Base-by-base conservation (phyloP, 345 rosid species). In the Punica granatum region DNA sequence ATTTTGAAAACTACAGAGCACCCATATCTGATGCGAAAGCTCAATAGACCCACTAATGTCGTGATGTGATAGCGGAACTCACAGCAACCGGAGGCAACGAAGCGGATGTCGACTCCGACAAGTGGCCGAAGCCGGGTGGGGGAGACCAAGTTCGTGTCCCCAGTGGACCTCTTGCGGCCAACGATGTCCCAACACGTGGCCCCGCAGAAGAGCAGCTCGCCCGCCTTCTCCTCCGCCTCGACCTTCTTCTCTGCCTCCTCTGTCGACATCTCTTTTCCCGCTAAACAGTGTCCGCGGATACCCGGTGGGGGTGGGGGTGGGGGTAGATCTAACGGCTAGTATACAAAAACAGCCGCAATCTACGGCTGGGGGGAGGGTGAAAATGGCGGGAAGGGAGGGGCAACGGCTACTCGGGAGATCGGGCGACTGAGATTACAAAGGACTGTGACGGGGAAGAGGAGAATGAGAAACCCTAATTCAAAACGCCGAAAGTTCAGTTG, bases 81-180 rank as follows among this genome's bases (percentile, higher is more conserved):
- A 93, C 99, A 74, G 70, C 90, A 79, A 53, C 99, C 99, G 43
- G 97, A 79, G 60, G 96, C 96, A 67, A 93, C 91, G 62, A 84
- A 85, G 54, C 96, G 92, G 68, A 91, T 86, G 70, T 73, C 76
- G 23, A 89, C 67, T 16, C 98, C 92, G 15, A 94, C 78, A 61
- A 94, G 96, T 12, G 99, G 95, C 35, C 99, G 94, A 25, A 94
- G 79, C 9, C 99, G 88, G 64, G 98, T 91, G 31, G 98, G 98
- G 35, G 98, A 88, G 67, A 86, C 77, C 76, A 91, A 80, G 79
- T 94, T 94, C 63, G 89, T 86, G 49, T 92, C 98, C 63, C 70
- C 67, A 0, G 79, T 41, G 48, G 85, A 95, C 81, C 80, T 91
- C 36, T 78, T 80, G 12, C 89, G 82, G 62, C 92, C 97, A 79